phyloP scores from a whole-genome alignment of 306 rosid species.

The Cajanus cajan region DNA sequence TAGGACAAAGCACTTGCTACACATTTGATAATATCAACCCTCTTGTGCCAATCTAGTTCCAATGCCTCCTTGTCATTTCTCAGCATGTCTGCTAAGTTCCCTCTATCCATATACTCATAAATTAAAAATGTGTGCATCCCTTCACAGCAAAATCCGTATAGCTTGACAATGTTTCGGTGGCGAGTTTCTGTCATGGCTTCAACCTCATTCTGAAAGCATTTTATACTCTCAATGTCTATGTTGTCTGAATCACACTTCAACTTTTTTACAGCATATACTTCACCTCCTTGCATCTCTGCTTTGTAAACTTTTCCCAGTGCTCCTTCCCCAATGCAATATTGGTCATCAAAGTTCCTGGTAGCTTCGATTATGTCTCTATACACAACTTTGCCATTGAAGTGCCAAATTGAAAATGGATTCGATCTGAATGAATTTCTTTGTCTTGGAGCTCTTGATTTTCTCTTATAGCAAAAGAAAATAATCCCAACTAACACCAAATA shows the following conservation, averaged over 20 bases:
- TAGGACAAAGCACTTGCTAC: slow-evolving; percentile 41
- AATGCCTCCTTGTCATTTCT: slow-evolving; percentile 28
- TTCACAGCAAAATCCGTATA: slow-evolving; percentile 46
- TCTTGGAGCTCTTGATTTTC: slow-evolving; percentile 7
- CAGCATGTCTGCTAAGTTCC: slow-evolving; percentile 35
- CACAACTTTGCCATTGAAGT: slow-evolving; percentile 44
- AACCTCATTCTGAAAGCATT: slow-evolving; percentile 35
- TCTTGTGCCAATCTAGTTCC: slow-evolving; percentile 41
- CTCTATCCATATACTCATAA: slow-evolving; percentile 49
- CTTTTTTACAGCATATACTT: slow-evolving; percentile 52
- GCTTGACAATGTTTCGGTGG: slow-evolving; percentile 51
- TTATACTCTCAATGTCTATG: slow-evolving; percentile 31
- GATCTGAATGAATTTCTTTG: not conserved
- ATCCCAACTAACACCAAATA: slow-evolving; percentile 18
- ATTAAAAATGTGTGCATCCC: slow-evolving; percentile 45
- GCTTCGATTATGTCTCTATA: slow-evolving; percentile 47
- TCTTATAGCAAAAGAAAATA: slow-evolving; percentile 2
- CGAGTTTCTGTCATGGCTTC: slow-evolving; percentile 42
- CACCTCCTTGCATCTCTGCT: slow-evolving; percentile 36
- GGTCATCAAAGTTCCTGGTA: slow-evolving; percentile 37
- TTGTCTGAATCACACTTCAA: slow-evolving; percentile 37
- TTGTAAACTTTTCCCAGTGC: slow-evolving; percentile 45
- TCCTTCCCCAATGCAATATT: slow-evolving; percentile 47
- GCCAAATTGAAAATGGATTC: slow-evolving; percentile 39
- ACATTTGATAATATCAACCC: slow-evolving; percentile 38